Evolutionary conservation across 2,329 filamentous ascomycete genomes (phyloP).

Genomic region (Pseudocercospora macadamiae): DNA sequence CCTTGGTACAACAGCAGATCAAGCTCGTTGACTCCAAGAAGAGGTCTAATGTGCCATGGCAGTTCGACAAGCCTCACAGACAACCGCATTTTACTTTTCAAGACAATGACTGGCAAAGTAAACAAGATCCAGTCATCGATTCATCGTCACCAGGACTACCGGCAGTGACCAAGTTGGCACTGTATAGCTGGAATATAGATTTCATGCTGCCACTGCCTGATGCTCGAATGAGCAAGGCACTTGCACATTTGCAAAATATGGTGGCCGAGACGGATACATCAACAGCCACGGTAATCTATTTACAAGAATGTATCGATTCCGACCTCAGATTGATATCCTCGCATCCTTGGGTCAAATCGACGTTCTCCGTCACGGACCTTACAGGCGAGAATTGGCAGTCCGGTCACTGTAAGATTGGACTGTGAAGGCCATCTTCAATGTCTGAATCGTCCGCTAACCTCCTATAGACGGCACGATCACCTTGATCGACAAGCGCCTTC

Average conservation of each 20-base stretch:
- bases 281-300: constrained; percentile 48
- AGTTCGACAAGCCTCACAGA: constrained; percentile 25
- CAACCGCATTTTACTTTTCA: constrained; percentile 27
- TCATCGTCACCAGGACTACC: not conserved
- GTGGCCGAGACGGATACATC: not conserved
- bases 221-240: constrained; percentile 47
- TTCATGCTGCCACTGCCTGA: constrained; percentile 43
- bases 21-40: constrained; percentile 22
- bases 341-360: constrained; percentile 51
- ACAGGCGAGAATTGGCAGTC: constrained; percentile 49
- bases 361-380: constrained; percentile 55
- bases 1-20: constrained; percentile 22
- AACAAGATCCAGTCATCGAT: not conserved
- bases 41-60: constrained; percentile 27
- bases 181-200: constrained; percentile 56
- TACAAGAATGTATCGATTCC: constrained; percentile 56
- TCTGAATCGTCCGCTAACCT: not conserved
- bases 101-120: constrained; percentile 22
- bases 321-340: constrained; percentile 51
- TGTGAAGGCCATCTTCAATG: too few relatives aligned
- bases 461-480: constrained; percentile 53
- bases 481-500: constrained; percentile 53
- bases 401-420: too few relatives aligned
- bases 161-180: constrained; percentile 28
- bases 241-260: constrained; percentile 42